phyloP scores from a whole-genome alignment of 106 monocot species.

The Agapanthus africanus region DNA sequence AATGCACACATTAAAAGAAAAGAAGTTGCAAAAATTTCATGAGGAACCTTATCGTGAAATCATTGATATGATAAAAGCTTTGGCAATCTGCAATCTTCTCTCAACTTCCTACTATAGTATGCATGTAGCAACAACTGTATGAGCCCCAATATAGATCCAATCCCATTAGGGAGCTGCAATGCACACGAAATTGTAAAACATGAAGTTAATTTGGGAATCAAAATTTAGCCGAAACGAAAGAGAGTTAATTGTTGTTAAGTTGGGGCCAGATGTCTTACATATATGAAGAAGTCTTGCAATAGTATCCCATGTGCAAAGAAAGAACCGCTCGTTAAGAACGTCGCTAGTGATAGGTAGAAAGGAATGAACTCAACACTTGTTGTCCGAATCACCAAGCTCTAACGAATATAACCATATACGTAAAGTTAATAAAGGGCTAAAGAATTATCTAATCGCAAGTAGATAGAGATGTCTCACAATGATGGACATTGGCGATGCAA shows the following conservation, averaged over 20 bases:
- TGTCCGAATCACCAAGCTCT: constrained; percentile 74
- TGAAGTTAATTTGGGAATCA: background rate
- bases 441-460: background rate
- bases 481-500: constrained; percentile 88
- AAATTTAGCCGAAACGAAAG: background rate
- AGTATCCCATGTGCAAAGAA: constrained; percentile 75
- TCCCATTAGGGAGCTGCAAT: constrained; percentile 72
- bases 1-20: no score
- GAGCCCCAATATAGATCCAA: constrained; percentile 45
- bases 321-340: constrained; percentile 70
- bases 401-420: constrained; percentile 2
- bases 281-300: constrained; percentile 63
- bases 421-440: background rate
- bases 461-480: constrained; percentile 43
- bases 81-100: constrained; percentile 33
- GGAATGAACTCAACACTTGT: constrained; percentile 84
- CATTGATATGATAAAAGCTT: constrained; percentile 24
- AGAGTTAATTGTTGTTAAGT: background rate
- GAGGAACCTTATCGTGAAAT: no score
- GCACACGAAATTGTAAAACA: background rate
- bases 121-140: constrained; percentile 54
- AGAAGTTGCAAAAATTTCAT: no score
- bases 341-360: constrained; percentile 62
- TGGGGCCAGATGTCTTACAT: constrained; percentile 57
- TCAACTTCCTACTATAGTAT: constrained; percentile 37